Base-by-base conservation (phyloP, 768 basidiomycete genomes). In the Ramaria sp. region DNA sequence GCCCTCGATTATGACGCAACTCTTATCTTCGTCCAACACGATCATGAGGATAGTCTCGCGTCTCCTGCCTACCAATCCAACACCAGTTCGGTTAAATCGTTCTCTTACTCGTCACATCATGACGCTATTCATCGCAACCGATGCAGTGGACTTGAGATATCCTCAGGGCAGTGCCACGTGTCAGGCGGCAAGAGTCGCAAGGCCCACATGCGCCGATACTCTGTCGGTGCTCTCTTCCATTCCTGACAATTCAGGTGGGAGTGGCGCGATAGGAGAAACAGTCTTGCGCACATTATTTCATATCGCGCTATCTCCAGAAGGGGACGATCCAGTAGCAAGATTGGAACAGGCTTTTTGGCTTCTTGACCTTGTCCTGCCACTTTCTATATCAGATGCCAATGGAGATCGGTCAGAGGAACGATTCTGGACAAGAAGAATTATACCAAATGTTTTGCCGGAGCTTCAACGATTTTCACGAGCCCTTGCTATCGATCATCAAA, bases 221-320 rank as follows among this genome's bases (percentile, higher is more conserved):
- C 64, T 84, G 27, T 67, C 68, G 37, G 63, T 56, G 9, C 66
- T 85, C 15, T 70, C 69, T 28, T 67, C 61, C 6, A 65, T 66
- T 9, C 66, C 61, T 27, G 61, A 66, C 15, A 55, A 60, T 15
- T 59, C 64, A 1, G 70, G 74, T 18, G 68, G 69, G 1, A 65
- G 66, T 20, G 74, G 68, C 41, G 63, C 63, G 0, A 70, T 69
- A 10, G 73, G 78, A 5, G 75, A 78, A 51, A 67, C 81, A 28
- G 70, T 86, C 20, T 66, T 89, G 43, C 72, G 72, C 24, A 69
- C 73, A 0, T 68, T 89, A 32, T 66, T 89, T n/a, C 75, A 73
- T 32, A 73, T 78, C 56, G 74, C 71, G 0, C 59, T 70, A 1
- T 59, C 62, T 13, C 62, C 64, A 32, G 65, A 66, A 18, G 67